These are phyloP conservation scores for Paramecium tetraurelia DNA, from an alignment of 73 alveolate species.

Conservation along the genomic window DNA sequence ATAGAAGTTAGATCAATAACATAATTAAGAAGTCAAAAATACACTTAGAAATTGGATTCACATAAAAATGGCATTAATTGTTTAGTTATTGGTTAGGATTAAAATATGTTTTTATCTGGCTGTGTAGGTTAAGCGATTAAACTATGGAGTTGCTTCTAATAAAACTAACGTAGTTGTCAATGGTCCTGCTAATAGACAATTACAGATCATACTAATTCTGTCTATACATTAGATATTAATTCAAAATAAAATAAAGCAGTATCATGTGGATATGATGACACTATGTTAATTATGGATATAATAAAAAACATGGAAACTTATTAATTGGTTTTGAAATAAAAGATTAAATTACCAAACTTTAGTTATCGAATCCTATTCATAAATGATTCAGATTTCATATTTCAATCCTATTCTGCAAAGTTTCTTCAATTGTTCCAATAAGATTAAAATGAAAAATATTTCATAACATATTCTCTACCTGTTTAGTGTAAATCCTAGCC, in stretches of 20 bases:
- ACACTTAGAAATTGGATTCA: neutral
- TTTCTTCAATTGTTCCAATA: neutral
- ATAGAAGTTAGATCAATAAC: neutral
- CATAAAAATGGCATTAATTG: neutral
- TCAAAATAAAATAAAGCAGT: neutral
- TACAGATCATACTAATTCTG: neutral
- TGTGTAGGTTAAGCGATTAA: neutral
- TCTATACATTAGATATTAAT: neutral
- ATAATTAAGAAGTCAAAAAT: neutral
- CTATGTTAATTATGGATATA: neutral
- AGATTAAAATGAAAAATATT: too few relatives aligned
- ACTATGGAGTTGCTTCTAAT: neutral
- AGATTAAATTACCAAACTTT: neutral
- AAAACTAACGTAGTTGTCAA: neutral
- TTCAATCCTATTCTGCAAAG: neutral
- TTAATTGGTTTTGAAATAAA: too few relatives aligned
- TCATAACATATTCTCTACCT: neutral
- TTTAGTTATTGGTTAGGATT: neutral
- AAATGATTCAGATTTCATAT: neutral
- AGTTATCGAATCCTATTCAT: neutral
- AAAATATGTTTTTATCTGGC: neutral
- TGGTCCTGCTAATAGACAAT: neutral
- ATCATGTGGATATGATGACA: neutral
- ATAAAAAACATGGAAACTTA: neutral
- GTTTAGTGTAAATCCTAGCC: neutral